Evolutionary conservation across 2,329 filamentous ascomycete genomes (phyloP), one percentile per base, ranked within the genome.

Genomic region (Scedosporium minutisporum): DNA sequence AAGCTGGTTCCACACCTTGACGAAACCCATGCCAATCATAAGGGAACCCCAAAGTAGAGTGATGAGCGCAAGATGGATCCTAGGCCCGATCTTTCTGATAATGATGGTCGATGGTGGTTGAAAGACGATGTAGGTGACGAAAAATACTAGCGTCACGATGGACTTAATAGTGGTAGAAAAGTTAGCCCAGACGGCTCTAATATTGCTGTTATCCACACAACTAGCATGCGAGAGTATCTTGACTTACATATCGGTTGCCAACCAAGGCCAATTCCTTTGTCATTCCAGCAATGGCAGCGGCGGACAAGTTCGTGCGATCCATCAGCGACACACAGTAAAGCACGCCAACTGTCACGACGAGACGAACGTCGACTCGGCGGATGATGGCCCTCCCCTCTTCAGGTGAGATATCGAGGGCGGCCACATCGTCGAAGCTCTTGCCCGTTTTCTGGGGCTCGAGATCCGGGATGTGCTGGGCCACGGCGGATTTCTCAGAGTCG

Each of bases 241-340:
- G 18, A 68, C 76, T 68, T 63, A 79, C 78, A 58, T 80, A 81
- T 69, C 78, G 75, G 61, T 77, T 76, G 5, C 75, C 77, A 1
- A 76, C 70, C 1, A 85, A 71, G 3, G 69, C 57, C 27, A 85
- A 72, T 58, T 85, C 82, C 1, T 65, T 65, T 16, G 70, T 68
- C 80, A 85, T 83, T 61, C 82, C 90, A 21, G 90, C 89, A 71
- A 93, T 87, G 57, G 84, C 84, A 48, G 89, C 89, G 23, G 84
- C 79, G n/a, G 84, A 84, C 71, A 93, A 75, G 72, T 93, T 93
- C 1, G 88, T 91, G 38, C 90, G 80, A 70, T 95, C 90, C 85
- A 93, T 90, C 64, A 93, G 76, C 66, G 83, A 88, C 68, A 90
- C 80, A 71, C 88, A 90, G 73, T 93, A 93, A 75, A 91, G 82